phyloP scores from a whole-genome alignment of 164 flowering plant species.

The Stephania japonica region DNA sequence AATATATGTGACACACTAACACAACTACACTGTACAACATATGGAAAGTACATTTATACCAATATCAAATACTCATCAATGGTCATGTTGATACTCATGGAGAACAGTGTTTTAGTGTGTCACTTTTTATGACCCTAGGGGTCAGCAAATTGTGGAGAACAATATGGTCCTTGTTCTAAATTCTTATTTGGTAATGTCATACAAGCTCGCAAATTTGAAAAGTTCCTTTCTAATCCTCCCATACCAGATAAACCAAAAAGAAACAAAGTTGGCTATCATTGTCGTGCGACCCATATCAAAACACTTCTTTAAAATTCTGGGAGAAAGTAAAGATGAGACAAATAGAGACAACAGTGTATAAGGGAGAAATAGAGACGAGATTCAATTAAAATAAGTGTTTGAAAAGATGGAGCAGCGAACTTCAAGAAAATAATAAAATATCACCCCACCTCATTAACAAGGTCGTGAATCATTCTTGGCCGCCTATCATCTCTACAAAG shows the following conservation, averaged over 20 bases:
- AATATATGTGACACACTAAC: no score
- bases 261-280: no score
- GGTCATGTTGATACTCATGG: no score
- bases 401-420: background rate
- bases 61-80: no score
- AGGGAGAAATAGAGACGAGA: background rate
- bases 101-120: no score
- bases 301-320: no score
- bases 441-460: constrained; percentile 40
- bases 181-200: background rate
- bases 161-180: background rate
- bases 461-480: constrained; percentile 42
- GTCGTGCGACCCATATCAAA: no score
- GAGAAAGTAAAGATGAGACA: background rate
- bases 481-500: constrained; percentile 42
- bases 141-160: background rate
- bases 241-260: no score
- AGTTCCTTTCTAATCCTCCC: no score
- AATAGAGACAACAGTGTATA: background rate
- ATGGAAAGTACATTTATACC: no score
- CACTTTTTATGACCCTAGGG: background rate
- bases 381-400: background rate
- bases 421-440: constrained; percentile 1
- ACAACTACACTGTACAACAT: no score
- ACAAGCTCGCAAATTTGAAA: no score